Evolutionary conservation across 441 rosid species (phyloP), one percentile per base, ranked within the genome.

Genomic region (Mallotus japonicus): DNA sequence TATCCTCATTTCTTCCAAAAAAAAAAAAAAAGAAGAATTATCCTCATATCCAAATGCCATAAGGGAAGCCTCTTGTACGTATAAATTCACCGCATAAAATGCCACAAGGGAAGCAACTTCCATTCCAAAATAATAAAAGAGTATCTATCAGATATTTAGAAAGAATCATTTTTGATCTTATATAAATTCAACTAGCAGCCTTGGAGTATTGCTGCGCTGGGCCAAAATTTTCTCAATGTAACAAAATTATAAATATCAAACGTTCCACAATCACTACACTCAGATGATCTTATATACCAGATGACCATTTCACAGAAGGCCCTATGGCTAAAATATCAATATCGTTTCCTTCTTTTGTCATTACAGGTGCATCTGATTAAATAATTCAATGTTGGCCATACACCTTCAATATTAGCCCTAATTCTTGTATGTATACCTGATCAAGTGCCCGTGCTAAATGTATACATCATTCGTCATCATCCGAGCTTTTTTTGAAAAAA

Each of bases 311-410:
- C 9, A 62, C 6, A 37, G 6, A 49, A n/a, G 60, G 47, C 13
- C 64, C 65, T 69, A 42, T 4, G 59, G 63, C 74, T 70, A 28
- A 76, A 73, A 70, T 67, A 69, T 9, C 51, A n/a, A 44, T 50
- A 56, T 62, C 44, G 20, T 63, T 53, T 46, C 57, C 24, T 13
- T 28, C 46, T 54, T 20, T 56, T 37, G 60, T 73, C 62, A 56
- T 62, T 61, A 54, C 32, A 5, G n/a, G 55, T 37, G 14, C 42
- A 66, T 70, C 71, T 37, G 59, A 55, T 62, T 12, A 74, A 70
- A 60, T 63, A 73, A 73, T 42, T 53, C 59, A 59, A 13, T 12
- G 11, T 32, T 24, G 55, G 51, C 62, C n/a, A 44, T 20, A 6
- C 13, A 24, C 62, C 73, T 70, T 57, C 62, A 46, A 57, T 51